Conservation (phyloP, 495 filamentous ascomycete genomes). For the Xylaria scruposa region DNA sequence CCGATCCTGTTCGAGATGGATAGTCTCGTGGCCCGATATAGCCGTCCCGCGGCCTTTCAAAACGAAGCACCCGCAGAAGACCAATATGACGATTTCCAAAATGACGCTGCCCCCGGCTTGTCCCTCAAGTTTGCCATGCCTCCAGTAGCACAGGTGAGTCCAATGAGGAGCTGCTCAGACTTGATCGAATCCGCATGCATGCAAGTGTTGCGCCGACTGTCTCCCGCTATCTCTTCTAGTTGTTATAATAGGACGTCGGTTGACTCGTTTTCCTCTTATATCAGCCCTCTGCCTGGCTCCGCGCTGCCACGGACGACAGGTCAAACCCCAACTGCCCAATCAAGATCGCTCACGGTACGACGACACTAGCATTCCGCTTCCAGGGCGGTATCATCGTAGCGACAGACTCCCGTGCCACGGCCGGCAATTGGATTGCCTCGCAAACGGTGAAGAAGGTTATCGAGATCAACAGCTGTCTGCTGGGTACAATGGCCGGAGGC, state of each 20-base stretch:
- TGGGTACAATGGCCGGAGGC: slow-evolving; percentile 98
- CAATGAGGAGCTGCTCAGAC: background rate
- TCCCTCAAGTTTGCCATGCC: slow-evolving; percentile 92
- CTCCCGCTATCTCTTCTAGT: background rate
- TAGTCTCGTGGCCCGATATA: slow-evolving; percentile 89
- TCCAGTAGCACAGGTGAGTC: slow-evolving; percentile 84
- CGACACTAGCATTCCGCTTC: slow-evolving; percentile 97
- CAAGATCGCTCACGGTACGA: slow-evolving; percentile 99
- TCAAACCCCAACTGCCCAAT: slow-evolving; percentile 96
- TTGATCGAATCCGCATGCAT: background rate
- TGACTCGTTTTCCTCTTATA: background rate
- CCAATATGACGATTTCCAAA: slow-evolving; percentile 69
- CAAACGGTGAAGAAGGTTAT: slow-evolving; percentile 99
- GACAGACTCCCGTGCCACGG: slow-evolving; percentile 94
- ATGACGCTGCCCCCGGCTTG: slow-evolving; percentile 68
- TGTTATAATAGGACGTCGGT: background rate
- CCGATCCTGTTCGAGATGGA: slow-evolving; percentile 68
- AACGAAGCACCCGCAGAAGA: slow-evolving; percentile 75
- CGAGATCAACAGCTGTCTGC: slow-evolving; percentile 85
- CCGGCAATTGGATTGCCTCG: slow-evolving; percentile 97
- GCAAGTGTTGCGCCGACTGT: background rate
- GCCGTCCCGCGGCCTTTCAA: slow-evolving; percentile 67
- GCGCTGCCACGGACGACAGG: slow-evolving; percentile 95
- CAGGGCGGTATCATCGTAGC: slow-evolving; percentile 97
- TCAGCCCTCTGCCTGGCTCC: slow-evolving; percentile 88